These are phyloP conservation scores for Triticum monococcum DNA, from an alignment of 176 grass and related monocot genomes.

Conservation along the genomic window DNA sequence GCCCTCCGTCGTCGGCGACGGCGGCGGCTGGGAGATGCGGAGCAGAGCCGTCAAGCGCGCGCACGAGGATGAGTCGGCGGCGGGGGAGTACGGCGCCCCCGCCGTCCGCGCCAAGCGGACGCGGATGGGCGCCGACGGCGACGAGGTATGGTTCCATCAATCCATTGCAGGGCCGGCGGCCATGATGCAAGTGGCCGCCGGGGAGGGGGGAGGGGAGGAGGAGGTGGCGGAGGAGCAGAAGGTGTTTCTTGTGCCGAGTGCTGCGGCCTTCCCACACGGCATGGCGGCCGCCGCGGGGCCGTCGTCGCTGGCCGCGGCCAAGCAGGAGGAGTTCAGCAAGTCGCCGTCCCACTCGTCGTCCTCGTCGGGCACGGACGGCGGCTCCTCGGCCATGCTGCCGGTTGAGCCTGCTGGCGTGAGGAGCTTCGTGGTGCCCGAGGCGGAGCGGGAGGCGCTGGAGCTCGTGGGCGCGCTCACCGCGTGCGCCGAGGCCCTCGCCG, in stretches of 20 bases:
- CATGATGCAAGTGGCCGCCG: slow-evolving; percentile 15
- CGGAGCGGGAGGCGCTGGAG: slow-evolving; percentile 33
- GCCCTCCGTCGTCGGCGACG: slow-evolving; percentile 27
- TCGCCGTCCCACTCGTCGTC: slow-evolving; percentile 81
- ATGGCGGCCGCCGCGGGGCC: slow-evolving; percentile 40
- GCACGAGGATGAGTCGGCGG: slow-evolving; percentile 44
- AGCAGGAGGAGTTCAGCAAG: slow-evolving; percentile 65
- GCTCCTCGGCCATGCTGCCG: slow-evolving; percentile 22
- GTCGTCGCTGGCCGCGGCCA: slow-evolving; percentile 48
- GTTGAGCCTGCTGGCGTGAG: background rate
- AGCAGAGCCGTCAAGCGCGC: slow-evolving; percentile 60
- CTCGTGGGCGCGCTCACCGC: slow-evolving; percentile 53
- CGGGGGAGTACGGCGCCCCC: slow-evolving; percentile 47
- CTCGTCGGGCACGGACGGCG: slow-evolving; percentile 58
- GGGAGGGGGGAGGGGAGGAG: slow-evolving; percentile 28
- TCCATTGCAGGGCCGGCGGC: slow-evolving; percentile 45
- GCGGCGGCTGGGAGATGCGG: slow-evolving; percentile 35
- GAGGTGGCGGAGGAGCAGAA: slow-evolving; percentile 49
- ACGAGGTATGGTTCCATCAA: slow-evolving; percentile 87
- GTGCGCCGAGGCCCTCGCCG: slow-evolving; percentile 66
- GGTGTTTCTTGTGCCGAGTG: slow-evolving; percentile 70
- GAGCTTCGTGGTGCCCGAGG: background rate
- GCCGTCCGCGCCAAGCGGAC: slow-evolving; percentile 72
- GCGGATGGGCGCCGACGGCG: slow-evolving; percentile 41
- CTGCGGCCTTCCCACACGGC: slow-evolving; percentile 62